Percentiles rank a stretch among this genome's conserved stretches.
phyloP scores from a whole-genome alignment of 1,284 basidiomycete genomes.

The Puccinia triticina region DNA sequence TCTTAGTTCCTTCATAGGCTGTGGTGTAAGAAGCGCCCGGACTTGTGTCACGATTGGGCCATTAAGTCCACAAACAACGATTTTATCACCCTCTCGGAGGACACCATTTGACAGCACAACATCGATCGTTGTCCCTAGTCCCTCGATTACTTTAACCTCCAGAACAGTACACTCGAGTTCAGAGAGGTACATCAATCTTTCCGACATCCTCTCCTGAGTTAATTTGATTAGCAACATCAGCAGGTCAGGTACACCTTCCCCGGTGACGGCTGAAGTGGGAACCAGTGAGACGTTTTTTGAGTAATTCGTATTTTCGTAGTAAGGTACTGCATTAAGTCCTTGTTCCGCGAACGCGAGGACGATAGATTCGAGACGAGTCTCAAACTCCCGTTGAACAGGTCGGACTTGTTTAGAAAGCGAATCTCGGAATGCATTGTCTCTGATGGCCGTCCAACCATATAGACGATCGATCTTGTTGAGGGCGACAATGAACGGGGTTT shows the following conservation, averaged over 20 bases:
- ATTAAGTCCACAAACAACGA: constrained; percentile 95
- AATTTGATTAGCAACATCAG: constrained; percentile 96
- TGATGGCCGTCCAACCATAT: constrained; percentile 90
- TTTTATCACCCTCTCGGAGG: constrained; percentile 86
- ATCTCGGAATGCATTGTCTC: constrained; percentile 88
- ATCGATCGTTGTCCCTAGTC: constrained; percentile 96
- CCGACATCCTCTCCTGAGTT: constrained; percentile 97
- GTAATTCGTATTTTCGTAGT: constrained; percentile 97
- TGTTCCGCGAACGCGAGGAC: constrained; percentile 95
- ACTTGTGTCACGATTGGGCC: constrained; percentile 96
- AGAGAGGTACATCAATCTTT: constrained; percentile 95
- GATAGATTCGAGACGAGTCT: constrained; percentile 81
- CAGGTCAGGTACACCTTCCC: constrained; percentile 99
- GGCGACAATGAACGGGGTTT: constrained; percentile 98
- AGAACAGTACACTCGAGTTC: constrained; percentile 99
- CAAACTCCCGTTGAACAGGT: constrained; percentile 87
- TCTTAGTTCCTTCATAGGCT: constrained; percentile 92
- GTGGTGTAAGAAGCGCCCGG: constrained; percentile 90
- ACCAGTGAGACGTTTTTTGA: constrained; percentile 93
- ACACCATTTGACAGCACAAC: constrained; percentile 96
- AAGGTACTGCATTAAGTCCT: constrained; percentile 90
- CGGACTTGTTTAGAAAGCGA: constrained; percentile 82
- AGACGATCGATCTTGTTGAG: constrained; percentile 99
- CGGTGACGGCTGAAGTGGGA: constrained; percentile 95
- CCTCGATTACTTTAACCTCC: constrained; percentile 98